Evolutionary conservation across 345 rosid species (phyloP).

Genomic region (Linum tenue): DNA sequence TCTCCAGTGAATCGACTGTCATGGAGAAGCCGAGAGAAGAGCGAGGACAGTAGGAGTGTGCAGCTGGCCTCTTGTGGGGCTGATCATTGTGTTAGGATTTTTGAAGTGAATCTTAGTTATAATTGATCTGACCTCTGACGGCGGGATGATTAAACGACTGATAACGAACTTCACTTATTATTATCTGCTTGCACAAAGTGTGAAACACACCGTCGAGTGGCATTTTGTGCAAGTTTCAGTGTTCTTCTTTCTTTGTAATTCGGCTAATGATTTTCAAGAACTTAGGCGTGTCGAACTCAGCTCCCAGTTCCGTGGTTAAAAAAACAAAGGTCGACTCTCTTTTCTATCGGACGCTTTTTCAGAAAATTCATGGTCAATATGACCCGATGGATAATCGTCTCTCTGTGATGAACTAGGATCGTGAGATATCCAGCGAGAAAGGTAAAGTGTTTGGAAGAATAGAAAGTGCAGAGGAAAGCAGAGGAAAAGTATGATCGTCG

Average conservation of each 20-base stretch:
- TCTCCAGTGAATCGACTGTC: conserved; percentile 64
- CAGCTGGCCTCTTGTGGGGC: conserved; percentile 77
- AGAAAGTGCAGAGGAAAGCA: no score
- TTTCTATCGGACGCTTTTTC: no score
- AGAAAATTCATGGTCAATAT: no score
- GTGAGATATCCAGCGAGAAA: no score
- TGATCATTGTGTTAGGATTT: conserved; percentile 78
- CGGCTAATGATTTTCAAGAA: background rate
- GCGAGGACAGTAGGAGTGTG: conserved; percentile 21
- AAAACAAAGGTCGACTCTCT: no score
- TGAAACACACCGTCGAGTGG: background rate
- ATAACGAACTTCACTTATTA: background rate
- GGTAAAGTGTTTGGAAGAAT: no score
- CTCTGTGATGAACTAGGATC: no score
- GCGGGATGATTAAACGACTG: no score
- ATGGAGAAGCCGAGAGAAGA: conserved; percentile 46
- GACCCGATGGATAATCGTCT: no score
- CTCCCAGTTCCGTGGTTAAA: no score
- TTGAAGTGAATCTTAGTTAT: conserved; percentile 29
- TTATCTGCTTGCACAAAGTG: conserved; percentile 1
- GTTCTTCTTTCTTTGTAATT: background rate
- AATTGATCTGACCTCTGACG: no score
- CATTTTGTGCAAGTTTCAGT: background rate
- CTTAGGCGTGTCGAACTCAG: background rate
- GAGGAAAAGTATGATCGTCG: no score